Evolutionary conservation across 257 asterid species (phyloP).

Genomic region (Gentiana macrophylla): DNA sequence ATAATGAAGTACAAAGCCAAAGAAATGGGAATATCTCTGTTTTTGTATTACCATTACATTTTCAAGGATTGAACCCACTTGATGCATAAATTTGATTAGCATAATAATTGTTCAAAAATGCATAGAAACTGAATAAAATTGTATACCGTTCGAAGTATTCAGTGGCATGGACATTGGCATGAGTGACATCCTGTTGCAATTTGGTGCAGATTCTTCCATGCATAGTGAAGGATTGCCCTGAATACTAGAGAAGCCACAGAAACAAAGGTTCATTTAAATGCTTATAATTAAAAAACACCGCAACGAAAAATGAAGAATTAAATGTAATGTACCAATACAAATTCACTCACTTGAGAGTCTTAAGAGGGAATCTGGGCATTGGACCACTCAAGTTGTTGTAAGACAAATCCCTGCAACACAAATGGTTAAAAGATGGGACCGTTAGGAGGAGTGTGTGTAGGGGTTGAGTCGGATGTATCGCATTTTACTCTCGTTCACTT

Average conservation of each 20-base stretch:
- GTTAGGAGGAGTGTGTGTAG: no score
- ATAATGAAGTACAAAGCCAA: neutral
- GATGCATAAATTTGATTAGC: no score
- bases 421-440: constrained; percentile 3
- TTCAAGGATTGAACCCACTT: no score
- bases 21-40: neutral
- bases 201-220: constrained; percentile 43
- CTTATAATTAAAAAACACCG: constrained; percentile 5
- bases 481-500: no score
- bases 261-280: neutral
- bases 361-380: constrained; percentile 63
- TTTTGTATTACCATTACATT: neutral
- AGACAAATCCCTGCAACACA: constrained; percentile 69
- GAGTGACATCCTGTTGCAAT: constrained; percentile 49
- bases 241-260: constrained; percentile 32
- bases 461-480: no score
- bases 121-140: no score
- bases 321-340: neutral
- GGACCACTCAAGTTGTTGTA: constrained; percentile 93
- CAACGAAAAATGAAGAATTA: neutral
- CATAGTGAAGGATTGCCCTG: constrained; percentile 83
- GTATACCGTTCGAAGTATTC: constrained; percentile 59
- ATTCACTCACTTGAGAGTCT: constrained; percentile 66
- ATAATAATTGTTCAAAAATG: no score
- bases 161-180: constrained; percentile 91